phyloP scores from a whole-genome alignment of 2,329 filamentous ascomycete genomes.

The Fusarium sp. region DNA sequence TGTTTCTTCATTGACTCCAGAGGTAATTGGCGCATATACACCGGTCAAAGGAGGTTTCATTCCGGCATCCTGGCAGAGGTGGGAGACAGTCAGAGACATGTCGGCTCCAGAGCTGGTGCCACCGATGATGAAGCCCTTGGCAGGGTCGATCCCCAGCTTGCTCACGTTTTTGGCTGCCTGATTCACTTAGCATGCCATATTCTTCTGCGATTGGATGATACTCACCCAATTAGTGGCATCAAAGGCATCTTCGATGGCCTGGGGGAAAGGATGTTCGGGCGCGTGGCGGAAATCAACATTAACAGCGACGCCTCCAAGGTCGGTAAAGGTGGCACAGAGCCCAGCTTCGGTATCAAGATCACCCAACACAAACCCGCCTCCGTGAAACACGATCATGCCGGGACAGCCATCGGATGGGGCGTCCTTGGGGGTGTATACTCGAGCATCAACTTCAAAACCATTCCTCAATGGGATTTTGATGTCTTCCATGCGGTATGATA shows the following conservation, averaged over 20 bases:
- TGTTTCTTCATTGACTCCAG: slow-evolving; percentile 31
- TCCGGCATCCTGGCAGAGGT: slow-evolving; percentile 35
- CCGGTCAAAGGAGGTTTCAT: slow-evolving; percentile 43
- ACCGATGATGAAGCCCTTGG: slow-evolving; percentile 37
- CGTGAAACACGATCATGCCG: slow-evolving; percentile 44
- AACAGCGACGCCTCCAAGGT: slow-evolving; percentile 42
- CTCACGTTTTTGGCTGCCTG: slow-evolving; percentile 34
- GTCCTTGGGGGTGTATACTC: slow-evolving; percentile 38
- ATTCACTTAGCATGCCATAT: background rate
- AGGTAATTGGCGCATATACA: slow-evolving; percentile 40
- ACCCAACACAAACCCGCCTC: slow-evolving; percentile 43
- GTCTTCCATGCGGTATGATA: slow-evolving; percentile 37
- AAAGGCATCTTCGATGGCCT: slow-evolving; percentile 44
- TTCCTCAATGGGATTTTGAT: slow-evolving; percentile 40
- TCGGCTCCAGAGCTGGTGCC: slow-evolving; percentile 47
- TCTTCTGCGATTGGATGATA: background rate
- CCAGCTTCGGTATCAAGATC: slow-evolving; percentile 40
- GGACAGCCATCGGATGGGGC: slow-evolving; percentile 32
- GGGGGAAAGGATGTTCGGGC: slow-evolving; percentile 45
- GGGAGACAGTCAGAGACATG: slow-evolving; percentile 41
- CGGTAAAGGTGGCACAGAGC: slow-evolving; percentile 42
- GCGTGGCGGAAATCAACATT: slow-evolving; percentile 45
- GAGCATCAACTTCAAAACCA: slow-evolving; percentile 28
- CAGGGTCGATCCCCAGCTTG: slow-evolving; percentile 40
- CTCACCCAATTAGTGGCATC: slow-evolving; percentile 44